phyloP scores from a whole-genome alignment of 495 filamentous ascomycete genomes.

The Xylaria curta region DNA sequence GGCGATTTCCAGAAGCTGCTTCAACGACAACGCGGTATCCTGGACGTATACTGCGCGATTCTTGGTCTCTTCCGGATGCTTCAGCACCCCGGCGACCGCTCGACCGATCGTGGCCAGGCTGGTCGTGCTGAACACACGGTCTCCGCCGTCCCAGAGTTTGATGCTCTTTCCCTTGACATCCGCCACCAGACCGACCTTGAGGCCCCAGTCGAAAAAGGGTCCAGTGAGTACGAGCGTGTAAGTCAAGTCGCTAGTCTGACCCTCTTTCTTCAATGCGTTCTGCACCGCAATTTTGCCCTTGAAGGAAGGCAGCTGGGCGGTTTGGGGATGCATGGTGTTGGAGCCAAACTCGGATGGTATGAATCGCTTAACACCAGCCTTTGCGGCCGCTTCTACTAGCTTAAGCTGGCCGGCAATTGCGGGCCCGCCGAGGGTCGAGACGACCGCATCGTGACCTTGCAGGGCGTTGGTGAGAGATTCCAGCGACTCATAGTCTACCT shows the following conservation, averaged over 20 bases:
- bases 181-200: constrained; percentile 21
- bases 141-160: constrained; percentile 38
- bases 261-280: constrained; percentile 44
- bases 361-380: constrained; percentile 59
- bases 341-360: constrained; percentile 64
- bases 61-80: constrained; percentile 39
- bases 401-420: constrained; percentile 44
- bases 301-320: constrained; percentile 43
- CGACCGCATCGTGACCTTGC: constrained; percentile 55
- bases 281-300: constrained; percentile 44
- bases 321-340: constrained; percentile 33
- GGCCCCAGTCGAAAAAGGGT: constrained; percentile 36
- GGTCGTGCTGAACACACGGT: constrained; percentile 36
- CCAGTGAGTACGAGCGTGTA: constrained; percentile 51
- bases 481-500: constrained; percentile 55
- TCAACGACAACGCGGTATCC: constrained; percentile 36
- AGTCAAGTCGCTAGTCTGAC: constrained; percentile 38
- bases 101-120: constrained; percentile 38
- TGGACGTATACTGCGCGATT: constrained; percentile 42
- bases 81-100: constrained; percentile 42
- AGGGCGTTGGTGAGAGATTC: constrained; percentile 54
- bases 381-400: constrained; percentile 62
- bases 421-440: constrained; percentile 47
- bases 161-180: constrained; percentile 11
- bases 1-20: constrained; percentile 37